Percentiles rank a stretch among this genome's conserved stretches.
Conservation (phyloP, 2,329 filamentous ascomycete genomes). For the Exutisphaerella laricina region DNA sequence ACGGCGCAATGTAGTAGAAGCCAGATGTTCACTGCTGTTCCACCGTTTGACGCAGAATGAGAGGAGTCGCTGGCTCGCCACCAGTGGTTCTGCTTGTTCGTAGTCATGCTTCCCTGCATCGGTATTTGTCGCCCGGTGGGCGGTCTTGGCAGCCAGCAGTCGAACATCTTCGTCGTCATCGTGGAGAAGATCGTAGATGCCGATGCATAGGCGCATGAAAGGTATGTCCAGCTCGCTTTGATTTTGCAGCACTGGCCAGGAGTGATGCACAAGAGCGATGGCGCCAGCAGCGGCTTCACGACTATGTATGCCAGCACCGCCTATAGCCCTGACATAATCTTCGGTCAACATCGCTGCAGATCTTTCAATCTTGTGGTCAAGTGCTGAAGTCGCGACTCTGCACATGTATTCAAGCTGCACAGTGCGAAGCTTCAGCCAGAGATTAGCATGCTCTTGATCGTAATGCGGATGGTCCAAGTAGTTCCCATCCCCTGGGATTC, state of each 20-base stretch:
- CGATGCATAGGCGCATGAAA: slow-evolving; percentile 54
- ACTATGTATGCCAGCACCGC: slow-evolving; percentile 24
- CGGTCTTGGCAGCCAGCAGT: slow-evolving; percentile 53
- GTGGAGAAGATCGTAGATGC: slow-evolving; percentile 69
- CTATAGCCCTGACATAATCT: slow-evolving; percentile 17
- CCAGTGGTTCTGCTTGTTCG: slow-evolving; percentile 42
- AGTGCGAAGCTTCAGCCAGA: slow-evolving; percentile 17
- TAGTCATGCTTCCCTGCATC: slow-evolving; percentile 7
- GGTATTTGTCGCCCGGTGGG: slow-evolving; percentile 41
- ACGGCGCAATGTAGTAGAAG: slow-evolving; percentile 16
- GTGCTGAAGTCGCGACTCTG: neutral
- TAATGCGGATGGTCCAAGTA: slow-evolving; percentile 1
- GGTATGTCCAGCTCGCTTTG: slow-evolving; percentile 3
- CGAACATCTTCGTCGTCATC: slow-evolving; percentile 92
- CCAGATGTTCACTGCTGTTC: slow-evolving; percentile 9
- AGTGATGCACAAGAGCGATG: slow-evolving; percentile 14
- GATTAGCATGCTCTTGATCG: slow-evolving; percentile 22
- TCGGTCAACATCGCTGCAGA: slow-evolving; percentile 12
- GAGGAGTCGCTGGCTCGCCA: slow-evolving; percentile 41
- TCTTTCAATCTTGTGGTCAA: neutral
- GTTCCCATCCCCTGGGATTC: too few relatives aligned
- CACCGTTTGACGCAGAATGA: slow-evolving; percentile 28
- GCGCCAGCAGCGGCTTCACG: slow-evolving; percentile 28
- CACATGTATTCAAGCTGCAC: slow-evolving; percentile 7
- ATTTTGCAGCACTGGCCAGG: slow-evolving; percentile 15